phyloP scores from a whole-genome alignment of 2,329 filamentous ascomycete species.

The Phialocephala sp. region DNA sequence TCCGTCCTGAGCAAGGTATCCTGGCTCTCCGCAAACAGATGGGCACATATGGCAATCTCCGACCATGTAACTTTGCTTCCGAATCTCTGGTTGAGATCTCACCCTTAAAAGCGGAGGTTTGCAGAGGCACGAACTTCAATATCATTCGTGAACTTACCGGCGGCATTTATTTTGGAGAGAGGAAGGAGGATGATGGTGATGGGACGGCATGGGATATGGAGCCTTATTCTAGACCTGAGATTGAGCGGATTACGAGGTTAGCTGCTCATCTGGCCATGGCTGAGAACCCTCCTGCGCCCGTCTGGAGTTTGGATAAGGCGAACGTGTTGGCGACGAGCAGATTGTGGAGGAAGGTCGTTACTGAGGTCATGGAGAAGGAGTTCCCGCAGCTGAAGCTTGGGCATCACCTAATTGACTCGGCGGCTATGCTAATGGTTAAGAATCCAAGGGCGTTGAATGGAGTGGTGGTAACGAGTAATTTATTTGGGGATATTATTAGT shows the following conservation, averaged over 20 bases:
- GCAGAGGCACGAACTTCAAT: constrained; percentile 87
- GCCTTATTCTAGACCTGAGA: constrained; percentile 82
- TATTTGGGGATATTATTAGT: constrained; percentile 95
- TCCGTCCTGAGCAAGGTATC: constrained; percentile 92
- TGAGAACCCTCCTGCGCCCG: constrained; percentile 75
- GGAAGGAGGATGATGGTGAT: constrained; percentile 78
- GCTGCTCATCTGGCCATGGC: constrained; percentile 82
- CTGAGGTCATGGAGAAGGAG: constrained; percentile 83
- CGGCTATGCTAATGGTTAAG: constrained; percentile 98
- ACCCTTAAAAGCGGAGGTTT: constrained; percentile 84
- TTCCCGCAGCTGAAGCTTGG: constrained; percentile 84
- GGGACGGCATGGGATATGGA: constrained; percentile 83
- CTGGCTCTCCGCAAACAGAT: constrained; percentile 92
- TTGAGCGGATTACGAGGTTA: constrained; percentile 85
- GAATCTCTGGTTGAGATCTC: constrained; percentile 83
- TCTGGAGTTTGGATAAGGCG: constrained; percentile 93
- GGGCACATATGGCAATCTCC: constrained; percentile 91
- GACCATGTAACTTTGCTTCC: constrained; percentile 94
- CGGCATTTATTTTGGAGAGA: constrained; percentile 94
- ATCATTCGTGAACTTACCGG: constrained; percentile 91
- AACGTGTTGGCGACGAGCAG: constrained; percentile 92
- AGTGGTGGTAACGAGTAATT: constrained; percentile 88
- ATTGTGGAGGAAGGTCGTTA: constrained; percentile 87
- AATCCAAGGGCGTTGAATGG: constrained; percentile 88
- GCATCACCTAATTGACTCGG: constrained; percentile 93